Percentiles rank a stretch among this genome's conserved stretches.
Evolutionary conservation across 805 yeast genomes (phyloP).

Genomic region (Cyberlindnera euphorbiae): DNA sequence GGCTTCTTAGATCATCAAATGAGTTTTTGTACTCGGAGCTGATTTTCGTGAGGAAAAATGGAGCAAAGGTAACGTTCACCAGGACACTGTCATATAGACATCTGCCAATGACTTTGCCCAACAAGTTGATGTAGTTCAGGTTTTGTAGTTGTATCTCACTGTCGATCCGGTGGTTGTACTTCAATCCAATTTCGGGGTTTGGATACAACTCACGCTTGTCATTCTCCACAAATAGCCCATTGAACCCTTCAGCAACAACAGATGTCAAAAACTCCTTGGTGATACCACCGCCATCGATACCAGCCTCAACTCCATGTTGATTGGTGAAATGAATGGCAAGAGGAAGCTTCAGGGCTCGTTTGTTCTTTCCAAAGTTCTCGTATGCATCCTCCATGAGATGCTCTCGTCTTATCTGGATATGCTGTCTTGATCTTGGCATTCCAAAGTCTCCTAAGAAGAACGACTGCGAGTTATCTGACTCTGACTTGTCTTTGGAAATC

Average conservation of each 20-base stretch:
- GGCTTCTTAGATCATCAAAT: conserved; percentile 70
- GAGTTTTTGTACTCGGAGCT: conserved; percentile 45
- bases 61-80: conserved; percentile 80
- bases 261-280: conserved; percentile 86
- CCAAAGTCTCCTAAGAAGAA: conserved; percentile 3
- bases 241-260: conserved; percentile 65
- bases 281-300: conserved; percentile 96
- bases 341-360: conserved; percentile 51
- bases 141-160: conserved; percentile 25
- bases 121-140: conserved; percentile 44
- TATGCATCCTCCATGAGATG: conserved; percentile 72
- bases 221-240: conserved; percentile 38
- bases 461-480: conserved; percentile 2
- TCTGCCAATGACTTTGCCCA: conserved; percentile 85
- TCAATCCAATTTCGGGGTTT: conserved; percentile 46
- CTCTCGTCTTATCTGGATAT: conserved; percentile 64
- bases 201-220: conserved; percentile 68
- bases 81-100: conserved; percentile 81
- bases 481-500: conserved; percentile 37
- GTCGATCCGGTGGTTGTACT: conserved; percentile 30
- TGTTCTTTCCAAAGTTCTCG: conserved; percentile 47
- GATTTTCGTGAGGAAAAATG: conserved; percentile 67
- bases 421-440: conserved; percentile 6
- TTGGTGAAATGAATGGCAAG: conserved; percentile 65
- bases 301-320: conserved; percentile 76